phyloP scores from a whole-genome alignment of 1,284 basidiomycete species.

The Ustilago tritici region DNA sequence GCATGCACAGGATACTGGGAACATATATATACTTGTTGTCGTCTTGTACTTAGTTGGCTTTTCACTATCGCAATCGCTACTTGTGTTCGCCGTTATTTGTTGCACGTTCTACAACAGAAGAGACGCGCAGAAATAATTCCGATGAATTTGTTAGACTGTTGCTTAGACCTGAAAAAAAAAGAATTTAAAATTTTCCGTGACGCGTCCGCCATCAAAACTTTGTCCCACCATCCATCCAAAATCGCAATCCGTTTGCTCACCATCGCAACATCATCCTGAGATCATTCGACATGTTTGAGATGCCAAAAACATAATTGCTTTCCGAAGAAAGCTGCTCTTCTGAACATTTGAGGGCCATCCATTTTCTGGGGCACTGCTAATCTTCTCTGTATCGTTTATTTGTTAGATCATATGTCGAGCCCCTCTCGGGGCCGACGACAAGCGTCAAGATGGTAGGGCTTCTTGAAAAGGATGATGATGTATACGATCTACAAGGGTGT shows the following conservation, averaged over 20 bases:
- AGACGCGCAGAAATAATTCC: no score
- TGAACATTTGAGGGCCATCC: slow-evolving; percentile 29
- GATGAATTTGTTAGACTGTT: no score
- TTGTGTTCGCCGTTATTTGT: no score
- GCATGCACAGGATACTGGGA: no score
- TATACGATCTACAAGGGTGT: slow-evolving; percentile 19
- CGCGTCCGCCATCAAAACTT: background rate
- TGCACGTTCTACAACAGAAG: no score
- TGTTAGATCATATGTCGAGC: slow-evolving; percentile 53
- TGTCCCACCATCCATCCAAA: slow-evolving; percentile 1
- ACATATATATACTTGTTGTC: no score
- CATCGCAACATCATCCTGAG: slow-evolving; percentile 1
- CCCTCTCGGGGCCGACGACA: slow-evolving; percentile 43
- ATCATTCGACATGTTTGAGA: background rate
- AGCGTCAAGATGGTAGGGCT: background rate
- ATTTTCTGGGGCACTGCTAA: slow-evolving; percentile 39
- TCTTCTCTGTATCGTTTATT: slow-evolving; percentile 55
- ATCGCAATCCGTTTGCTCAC: background rate
- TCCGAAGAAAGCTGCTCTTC: slow-evolving; percentile 44
- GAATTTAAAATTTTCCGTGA: background rate
- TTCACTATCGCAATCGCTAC: no score
- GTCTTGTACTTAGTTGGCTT: no score
- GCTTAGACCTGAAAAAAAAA: no score
- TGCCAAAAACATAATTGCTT: slow-evolving; percentile 43
- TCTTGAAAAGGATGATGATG: background rate